Evolutionary conservation across 768 basidiomycete genomes (phyloP).

Genomic region (Termitomyces sp.): DNA sequence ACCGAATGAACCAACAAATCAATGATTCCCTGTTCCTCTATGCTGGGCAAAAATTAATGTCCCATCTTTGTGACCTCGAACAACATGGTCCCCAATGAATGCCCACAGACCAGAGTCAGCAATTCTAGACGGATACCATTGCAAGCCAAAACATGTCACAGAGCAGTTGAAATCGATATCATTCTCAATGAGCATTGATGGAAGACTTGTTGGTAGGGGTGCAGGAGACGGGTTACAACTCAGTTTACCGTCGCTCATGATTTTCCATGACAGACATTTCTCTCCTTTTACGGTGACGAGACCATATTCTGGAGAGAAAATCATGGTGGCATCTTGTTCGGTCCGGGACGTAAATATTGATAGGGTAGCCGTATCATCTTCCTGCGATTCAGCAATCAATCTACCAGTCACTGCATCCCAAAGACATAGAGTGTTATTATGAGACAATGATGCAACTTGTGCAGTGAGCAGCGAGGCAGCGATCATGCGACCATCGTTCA

Average conservation of each 20-base stretch:
- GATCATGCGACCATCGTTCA: background rate
- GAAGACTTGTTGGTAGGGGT: background rate
- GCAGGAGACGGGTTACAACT: background rate
- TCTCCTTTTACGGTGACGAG: background rate
- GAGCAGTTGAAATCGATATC: background rate
- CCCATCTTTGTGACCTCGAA: background rate
- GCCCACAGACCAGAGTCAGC: background rate
- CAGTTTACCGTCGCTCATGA: background rate
- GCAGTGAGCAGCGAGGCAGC: background rate
- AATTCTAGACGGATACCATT: background rate
- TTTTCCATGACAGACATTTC: background rate
- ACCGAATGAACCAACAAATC: background rate
- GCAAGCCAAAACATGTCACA: background rate
- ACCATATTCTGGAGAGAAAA: background rate
- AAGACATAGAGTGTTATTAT: background rate
- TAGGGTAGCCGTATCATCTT: background rate
- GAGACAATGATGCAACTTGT: background rate
- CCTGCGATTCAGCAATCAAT: background rate
- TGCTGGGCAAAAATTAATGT: background rate
- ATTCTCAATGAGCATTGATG: background rate
- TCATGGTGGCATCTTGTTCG: background rate
- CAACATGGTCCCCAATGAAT: background rate
- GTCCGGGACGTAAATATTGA: background rate
- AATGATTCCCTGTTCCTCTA: background rate
- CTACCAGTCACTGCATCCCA: background rate